Evolutionary conservation across 2,329 filamentous ascomycete species (phyloP).

Genomic region (Alternaria rosae): DNA sequence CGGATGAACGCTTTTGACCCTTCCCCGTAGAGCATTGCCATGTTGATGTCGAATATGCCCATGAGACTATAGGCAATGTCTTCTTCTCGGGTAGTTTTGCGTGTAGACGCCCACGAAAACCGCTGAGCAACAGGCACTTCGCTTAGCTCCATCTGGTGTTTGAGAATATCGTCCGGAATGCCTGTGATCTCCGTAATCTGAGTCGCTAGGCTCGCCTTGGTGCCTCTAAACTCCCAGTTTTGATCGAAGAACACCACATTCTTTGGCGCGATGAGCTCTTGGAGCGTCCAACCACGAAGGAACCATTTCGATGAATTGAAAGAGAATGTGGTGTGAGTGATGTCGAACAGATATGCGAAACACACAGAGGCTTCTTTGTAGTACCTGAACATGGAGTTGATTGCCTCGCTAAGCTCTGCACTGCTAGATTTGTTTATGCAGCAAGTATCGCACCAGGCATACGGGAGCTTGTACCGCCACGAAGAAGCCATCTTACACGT

Average conservation of each 20-base stretch:
- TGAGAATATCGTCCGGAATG: conserved; percentile 10
- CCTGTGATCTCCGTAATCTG: conserved; percentile 13
- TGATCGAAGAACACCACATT: conserved; percentile 16
- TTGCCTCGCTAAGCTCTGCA: conserved; percentile 8
- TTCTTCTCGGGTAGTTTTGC: conserved; percentile 27
- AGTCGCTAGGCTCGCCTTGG: not conserved
- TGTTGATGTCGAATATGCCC: conserved; percentile 22
- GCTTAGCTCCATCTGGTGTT: not conserved
- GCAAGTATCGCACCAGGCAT: conserved; percentile 27
- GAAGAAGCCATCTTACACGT: conserved; percentile 15
- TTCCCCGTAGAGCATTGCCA: conserved; percentile 23
- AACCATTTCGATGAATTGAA: conserved; percentile 25
- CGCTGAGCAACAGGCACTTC: conserved; percentile 18
- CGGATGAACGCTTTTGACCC: conserved; percentile 16
- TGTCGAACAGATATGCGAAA: conserved; percentile 19
- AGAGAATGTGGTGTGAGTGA: not conserved
- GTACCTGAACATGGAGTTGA: conserved; percentile 16
- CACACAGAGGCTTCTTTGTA: conserved; percentile 20
- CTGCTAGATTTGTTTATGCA: conserved; percentile 24
- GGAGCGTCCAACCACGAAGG: conserved; percentile 3
- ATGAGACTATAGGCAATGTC: conserved; percentile 27
- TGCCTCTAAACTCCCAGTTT: conserved; percentile 14
- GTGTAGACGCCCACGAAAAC: conserved; percentile 27
- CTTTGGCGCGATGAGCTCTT: conserved; percentile 22
- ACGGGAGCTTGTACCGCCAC: conserved; percentile 1